phyloP scores from a whole-genome alignment of 1,284 basidiomycete genomes.

The Papiliotrema nemorosa region DNA sequence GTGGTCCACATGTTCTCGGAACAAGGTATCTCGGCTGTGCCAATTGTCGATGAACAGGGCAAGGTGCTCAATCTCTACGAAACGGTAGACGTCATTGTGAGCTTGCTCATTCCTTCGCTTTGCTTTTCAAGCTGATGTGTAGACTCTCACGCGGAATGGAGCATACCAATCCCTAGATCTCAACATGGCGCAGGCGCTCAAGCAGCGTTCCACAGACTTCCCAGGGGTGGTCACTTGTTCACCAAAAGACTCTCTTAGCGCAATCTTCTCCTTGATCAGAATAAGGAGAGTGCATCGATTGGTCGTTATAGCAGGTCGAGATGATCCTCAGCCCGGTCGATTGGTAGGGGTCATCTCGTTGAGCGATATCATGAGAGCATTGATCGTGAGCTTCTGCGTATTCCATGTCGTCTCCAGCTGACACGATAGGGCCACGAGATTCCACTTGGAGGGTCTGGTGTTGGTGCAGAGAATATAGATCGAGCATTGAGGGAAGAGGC shows the following conservation, averaged over 20 bases:
- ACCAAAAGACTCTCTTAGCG: conserved; percentile 87
- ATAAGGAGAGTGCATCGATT: conserved; percentile 89
- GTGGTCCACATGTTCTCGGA: conserved; percentile 99
- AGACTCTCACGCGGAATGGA: conserved; percentile 92
- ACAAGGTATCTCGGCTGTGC: conserved; percentile 91
- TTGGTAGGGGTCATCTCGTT: conserved; percentile 85
- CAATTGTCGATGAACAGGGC: conserved; percentile 89
- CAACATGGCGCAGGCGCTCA: conserved; percentile 90
- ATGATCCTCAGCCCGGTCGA: conserved; percentile 56
- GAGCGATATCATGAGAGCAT: conserved; percentile 82
- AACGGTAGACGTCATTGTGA: conserved; percentile 96
- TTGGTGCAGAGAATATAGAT: conserved; percentile 43
- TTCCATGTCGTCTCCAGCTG: neutral
- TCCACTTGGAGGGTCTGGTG: conserved; percentile 38
- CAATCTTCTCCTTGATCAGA: conserved; percentile 86
- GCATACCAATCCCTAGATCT: conserved; percentile 92
- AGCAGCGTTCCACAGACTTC: conserved; percentile 87
- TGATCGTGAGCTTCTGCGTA: conserved; percentile 56
- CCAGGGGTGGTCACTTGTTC: conserved; percentile 95
- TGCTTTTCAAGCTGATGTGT: neutral
- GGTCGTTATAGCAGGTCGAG: conserved; percentile 69
- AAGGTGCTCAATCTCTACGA: conserved; percentile 97
- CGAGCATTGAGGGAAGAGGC: conserved; percentile 34
- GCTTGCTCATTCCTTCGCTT: too few species aligned
- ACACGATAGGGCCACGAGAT: conserved; percentile 27